Percentiles rank a stretch among this genome's conserved stretches.
These are phyloP conservation scores for Auricularia sp. DNA, from an alignment of 768 basidiomycete species.

Conservation along the genomic window DNA sequence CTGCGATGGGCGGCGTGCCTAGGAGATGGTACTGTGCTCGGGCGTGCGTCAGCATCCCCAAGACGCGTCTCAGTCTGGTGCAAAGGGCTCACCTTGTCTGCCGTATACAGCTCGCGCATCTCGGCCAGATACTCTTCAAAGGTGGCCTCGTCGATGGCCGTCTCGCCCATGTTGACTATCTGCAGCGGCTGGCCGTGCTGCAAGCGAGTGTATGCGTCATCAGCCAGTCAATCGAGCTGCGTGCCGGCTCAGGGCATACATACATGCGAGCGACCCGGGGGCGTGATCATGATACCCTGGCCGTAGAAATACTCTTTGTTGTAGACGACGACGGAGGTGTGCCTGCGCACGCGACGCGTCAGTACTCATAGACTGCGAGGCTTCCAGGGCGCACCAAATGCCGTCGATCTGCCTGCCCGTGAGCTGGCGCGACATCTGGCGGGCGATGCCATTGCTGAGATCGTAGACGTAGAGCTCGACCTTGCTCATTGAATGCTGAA, in stretches of 20 bases:
- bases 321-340: constrained; percentile 85
- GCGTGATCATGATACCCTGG: constrained; percentile 63
- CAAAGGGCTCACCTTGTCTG: constrained; percentile 59
- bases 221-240: background rate
- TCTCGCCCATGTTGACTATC: constrained; percentile 67
- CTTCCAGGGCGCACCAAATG: constrained; percentile 54
- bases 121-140: constrained; percentile 76
- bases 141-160: constrained; percentile 71
- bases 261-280: constrained; percentile 77
- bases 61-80: no score
- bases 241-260: background rate
- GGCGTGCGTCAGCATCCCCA: background rate
- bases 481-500: background rate
- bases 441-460: constrained; percentile 78
- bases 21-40: constrained; percentile 66
- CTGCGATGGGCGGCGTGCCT: constrained; percentile 33
- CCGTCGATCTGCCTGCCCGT: constrained; percentile 89
- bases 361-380: background rate
- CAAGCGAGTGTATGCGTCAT: background rate
- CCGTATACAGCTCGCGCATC: constrained; percentile 72
- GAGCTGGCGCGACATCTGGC: constrained; percentile 65
- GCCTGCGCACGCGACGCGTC: constrained; percentile 39
- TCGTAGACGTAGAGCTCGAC: constrained; percentile 89
- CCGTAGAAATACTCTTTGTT: constrained; percentile 86
- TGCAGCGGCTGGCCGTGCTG: constrained; percentile 71